These are phyloP conservation scores for Ceratobasidium sp. DNA, from an alignment of 1,284 basidiomycete genomes.

Conservation along the genomic window DNA sequence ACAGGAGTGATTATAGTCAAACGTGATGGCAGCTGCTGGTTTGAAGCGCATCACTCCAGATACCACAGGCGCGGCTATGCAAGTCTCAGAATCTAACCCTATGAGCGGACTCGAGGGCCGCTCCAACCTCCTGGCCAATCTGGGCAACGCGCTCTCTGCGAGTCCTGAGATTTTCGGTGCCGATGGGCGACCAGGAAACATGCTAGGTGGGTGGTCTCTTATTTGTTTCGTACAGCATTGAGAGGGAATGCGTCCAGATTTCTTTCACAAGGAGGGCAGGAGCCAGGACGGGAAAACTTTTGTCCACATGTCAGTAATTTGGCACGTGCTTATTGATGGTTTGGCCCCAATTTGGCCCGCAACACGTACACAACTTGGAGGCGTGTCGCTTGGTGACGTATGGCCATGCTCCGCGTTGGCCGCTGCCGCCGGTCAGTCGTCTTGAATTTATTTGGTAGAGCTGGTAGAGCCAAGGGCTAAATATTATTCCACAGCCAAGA, in stretches of 20 bases:
- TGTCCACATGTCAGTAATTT: constrained; percentile 78
- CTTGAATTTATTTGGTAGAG: too few relatives aligned
- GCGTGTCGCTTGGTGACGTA: constrained; percentile 85
- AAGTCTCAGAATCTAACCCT: constrained; percentile 81
- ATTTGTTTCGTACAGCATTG: constrained; percentile 50
- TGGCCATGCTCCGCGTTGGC: constrained; percentile 82
- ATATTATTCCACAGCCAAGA: constrained; percentile 45
- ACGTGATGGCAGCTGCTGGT: constrained; percentile 70
- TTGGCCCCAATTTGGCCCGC: constrained; percentile 90
- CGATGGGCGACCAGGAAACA: constrained; percentile 81
- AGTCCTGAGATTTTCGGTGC: constrained; percentile 77
- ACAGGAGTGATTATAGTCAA: background rate
- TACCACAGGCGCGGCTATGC: constrained; percentile 78
- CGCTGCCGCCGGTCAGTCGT: background rate
- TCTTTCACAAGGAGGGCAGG: constrained; percentile 40
- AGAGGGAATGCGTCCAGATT: constrained; percentile 36
- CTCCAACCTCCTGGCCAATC: constrained; percentile 77
- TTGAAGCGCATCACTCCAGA: constrained; percentile 75
- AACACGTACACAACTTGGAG: constrained; percentile 75
- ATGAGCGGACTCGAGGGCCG: constrained; percentile 94
- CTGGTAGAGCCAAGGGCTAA: too few relatives aligned
- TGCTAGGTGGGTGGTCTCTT: constrained; percentile 71
- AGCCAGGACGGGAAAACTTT: constrained; percentile 57
- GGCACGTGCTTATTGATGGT: constrained; percentile 85
- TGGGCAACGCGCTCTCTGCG: constrained; percentile 76